A percentile compares a stretch with the other conserved stretches of the same genome.
phyloP scores from a whole-genome alignment of 306 rosid genomes.

The Vigna radiata region DNA sequence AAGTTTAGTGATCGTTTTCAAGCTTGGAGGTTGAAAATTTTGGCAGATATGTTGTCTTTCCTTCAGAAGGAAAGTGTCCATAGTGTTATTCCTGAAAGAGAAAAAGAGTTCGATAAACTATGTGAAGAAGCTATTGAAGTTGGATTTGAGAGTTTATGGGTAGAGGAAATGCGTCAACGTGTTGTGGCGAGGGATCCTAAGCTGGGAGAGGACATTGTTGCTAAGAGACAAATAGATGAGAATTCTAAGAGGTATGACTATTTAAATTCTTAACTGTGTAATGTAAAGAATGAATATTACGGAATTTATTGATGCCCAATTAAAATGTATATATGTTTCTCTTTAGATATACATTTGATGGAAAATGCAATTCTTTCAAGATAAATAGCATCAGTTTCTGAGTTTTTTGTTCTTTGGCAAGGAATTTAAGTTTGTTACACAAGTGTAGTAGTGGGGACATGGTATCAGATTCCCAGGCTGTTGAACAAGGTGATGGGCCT shows the following conservation, averaged over 20 bases:
- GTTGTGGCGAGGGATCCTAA: constrained; percentile 14
- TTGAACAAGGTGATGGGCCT: background rate
- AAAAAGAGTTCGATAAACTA: constrained; percentile 18
- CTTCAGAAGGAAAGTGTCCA: background rate
- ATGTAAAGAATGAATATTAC: too few species aligned
- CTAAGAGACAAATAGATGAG: background rate
- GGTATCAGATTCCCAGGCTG: background rate
- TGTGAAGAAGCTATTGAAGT: constrained; percentile 13
- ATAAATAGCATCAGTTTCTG: too few species aligned
- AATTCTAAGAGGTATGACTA: background rate
- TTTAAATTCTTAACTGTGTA: too few species aligned
- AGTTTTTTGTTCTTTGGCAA: too few species aligned
- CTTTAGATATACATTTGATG: too few species aligned
- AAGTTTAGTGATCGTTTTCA: constrained; percentile 26
- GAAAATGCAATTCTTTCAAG: too few species aligned
- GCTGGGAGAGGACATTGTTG: background rate
- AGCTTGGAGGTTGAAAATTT: constrained; percentile 14
- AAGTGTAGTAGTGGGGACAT: background rate
- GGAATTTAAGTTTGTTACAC: too few species aligned
- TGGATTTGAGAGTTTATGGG: constrained; percentile 36
- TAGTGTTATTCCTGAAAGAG: constrained; percentile 4
- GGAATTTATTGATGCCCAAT: too few species aligned
- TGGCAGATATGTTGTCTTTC: constrained; percentile 5
- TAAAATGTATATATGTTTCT: too few species aligned
- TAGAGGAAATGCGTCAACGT: constrained; percentile 26